phyloP scores from a whole-genome alignment of 2,329 filamentous ascomycete species.

The Ceratocystis harringtonii region DNA sequence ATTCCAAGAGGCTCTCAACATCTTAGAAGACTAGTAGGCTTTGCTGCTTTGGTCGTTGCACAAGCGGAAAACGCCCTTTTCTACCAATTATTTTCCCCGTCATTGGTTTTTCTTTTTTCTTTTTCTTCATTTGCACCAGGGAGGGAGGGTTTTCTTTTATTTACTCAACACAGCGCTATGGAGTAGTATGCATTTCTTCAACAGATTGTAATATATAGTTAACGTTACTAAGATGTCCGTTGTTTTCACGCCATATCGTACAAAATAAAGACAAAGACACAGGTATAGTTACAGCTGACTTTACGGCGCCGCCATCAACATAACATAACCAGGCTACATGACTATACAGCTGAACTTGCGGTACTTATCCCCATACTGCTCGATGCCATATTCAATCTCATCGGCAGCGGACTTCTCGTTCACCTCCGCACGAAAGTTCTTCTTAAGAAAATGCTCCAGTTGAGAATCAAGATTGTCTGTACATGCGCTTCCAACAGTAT shows the following conservation, averaged over 20 bases:
- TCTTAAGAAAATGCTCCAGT: constrained; percentile 53
- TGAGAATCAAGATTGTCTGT: constrained; percentile 52
- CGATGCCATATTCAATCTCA: constrained; percentile 58
- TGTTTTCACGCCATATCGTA: background rate
- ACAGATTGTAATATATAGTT: constrained; percentile 1
- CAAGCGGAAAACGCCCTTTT: no score
- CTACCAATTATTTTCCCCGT: background rate
- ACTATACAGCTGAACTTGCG: constrained; percentile 42
- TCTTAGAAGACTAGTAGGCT: constrained; percentile 19
- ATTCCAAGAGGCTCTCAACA: constrained; percentile 56
- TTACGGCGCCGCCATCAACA: background rate
- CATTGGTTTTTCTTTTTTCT: background rate
- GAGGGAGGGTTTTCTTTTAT: background rate
- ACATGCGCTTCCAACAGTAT: constrained; percentile 51
- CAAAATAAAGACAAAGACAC: background rate
- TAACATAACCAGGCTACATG: constrained; percentile 32
- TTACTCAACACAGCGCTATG: constrained; percentile 4
- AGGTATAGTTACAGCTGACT: background rate
- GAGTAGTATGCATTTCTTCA: background rate
- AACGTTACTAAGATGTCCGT: background rate
- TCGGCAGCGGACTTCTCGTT: constrained; percentile 56
- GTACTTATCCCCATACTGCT: constrained; percentile 55
- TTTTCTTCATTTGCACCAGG: no score
- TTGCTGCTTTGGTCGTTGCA: no score
- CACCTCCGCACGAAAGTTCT: constrained; percentile 59